These are phyloP conservation scores for Trypanosoma scelopori DNA, from an alignment of 208 protist species.

Conservation along the genomic window DNA sequence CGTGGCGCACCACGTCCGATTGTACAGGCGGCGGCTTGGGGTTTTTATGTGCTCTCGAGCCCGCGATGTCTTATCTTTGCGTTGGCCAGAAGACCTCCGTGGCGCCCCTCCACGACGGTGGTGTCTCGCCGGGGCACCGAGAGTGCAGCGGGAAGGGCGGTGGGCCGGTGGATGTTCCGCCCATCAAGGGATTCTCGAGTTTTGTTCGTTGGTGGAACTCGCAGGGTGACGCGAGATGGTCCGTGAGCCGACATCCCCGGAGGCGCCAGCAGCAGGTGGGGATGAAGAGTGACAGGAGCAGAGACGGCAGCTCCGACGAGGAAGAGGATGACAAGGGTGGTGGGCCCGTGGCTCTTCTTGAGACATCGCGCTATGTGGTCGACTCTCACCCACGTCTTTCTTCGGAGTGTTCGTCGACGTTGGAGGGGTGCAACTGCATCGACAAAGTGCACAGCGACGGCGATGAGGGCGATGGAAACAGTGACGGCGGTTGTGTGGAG, in stretches of 20 bases:
- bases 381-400: not conserved
- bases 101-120: too few relatives aligned
- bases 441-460: not conserved
- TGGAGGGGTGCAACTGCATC: too few relatives aligned
- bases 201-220: slow-evolving; percentile 7
- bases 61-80: slow-evolving; percentile 34
- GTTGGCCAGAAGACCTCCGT: slow-evolving; percentile 16
- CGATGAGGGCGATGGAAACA: slow-evolving; percentile 4
- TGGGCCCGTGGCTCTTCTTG: not conserved
- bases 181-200: slow-evolving; percentile 5
- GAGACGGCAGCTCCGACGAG: not conserved
- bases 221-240: not conserved
- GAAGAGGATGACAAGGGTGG: not conserved
- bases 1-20: slow-evolving; percentile 51
- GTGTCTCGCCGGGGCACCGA: too few relatives aligned
- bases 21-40: slow-evolving; percentile 43
- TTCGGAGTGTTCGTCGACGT: not conserved
- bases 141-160: not conserved
- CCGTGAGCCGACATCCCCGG: not conserved
- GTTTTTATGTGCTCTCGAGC: slow-evolving; percentile 38
- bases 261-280: not conserved
- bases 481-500: not conserved
- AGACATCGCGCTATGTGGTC: not conserved
- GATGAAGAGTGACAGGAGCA: not conserved
- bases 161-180: not conserved